Evolutionary conservation across 2,329 filamentous ascomycete genomes (phyloP), one percentile per base, ranked within the genome.

Genomic region (Beauveria varroae): DNA sequence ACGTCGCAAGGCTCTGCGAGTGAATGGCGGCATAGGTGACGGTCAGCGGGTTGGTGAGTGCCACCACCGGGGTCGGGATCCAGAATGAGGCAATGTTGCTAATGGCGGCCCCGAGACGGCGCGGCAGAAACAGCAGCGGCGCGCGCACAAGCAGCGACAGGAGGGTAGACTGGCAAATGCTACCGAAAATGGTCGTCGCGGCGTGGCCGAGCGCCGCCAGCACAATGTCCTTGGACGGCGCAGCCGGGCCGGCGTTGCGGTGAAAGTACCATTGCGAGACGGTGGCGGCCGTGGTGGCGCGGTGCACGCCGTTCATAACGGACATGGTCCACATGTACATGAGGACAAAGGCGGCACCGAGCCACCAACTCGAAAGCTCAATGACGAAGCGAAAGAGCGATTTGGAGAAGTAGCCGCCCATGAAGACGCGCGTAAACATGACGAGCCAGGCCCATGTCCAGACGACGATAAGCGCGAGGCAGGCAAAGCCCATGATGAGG

Each of bases 241-340:
- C 87, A 9, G 88, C 81, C 5, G 93, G 91, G 12, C 87, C 83
- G 5, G 87, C 86, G 68, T 96, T 89, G 64, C 95, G 91, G 74
- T 98, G 93, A 74, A 98, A 99, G 75, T 99, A 99, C 95, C 95
- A 99, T 74, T 99, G 95, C 46, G 91, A 96, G 26, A 98, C 93
- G 0, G 93, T 96, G 12, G 95, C 95, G 26, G 92, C 93, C 16
- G 93, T 96, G 18, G 93, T 95, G 24, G 91, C 88, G 62, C 95
- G 87, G 73, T 99, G 93, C 24, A 98, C 84, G 20, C 91, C 92
- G 62, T 91, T 88, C 71, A 96, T 86, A 62, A 98, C 85, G 2
- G 90, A 89, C 47, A 97, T 79, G 0, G 92, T 95, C 95, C 95
- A 99, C 67, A 98, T 86, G 74, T 97, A 98, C 78, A 97, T 89